Evolutionary conservation across 768 basidiomycete species (phyloP).

Genomic region (Roridomyces roridus): DNA sequence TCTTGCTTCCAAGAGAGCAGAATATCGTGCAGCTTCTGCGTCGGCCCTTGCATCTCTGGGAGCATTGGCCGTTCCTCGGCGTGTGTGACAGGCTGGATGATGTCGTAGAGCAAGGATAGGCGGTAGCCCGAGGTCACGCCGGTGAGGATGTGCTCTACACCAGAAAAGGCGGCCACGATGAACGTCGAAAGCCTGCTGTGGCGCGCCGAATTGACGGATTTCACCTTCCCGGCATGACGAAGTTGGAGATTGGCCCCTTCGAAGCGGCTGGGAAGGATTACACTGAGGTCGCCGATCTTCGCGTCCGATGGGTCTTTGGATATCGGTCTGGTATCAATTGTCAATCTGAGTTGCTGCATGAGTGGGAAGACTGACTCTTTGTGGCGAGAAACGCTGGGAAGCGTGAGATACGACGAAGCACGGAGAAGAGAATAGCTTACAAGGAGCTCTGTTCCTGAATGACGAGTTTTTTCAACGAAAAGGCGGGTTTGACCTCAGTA

Average conservation of each 20-base stretch:
- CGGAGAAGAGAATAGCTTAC: neutral
- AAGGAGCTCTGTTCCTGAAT: conserved; percentile 7
- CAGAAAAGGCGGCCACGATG: conserved; percentile 22
- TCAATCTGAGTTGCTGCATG: neutral
- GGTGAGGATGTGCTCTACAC: conserved; percentile 16
- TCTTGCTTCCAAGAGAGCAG: conserved; percentile 25
- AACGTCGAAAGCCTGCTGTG: conserved; percentile 15
- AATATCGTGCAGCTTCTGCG: conserved; percentile 14
- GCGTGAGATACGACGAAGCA: neutral
- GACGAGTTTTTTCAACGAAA: conserved; percentile 12
- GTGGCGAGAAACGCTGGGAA: neutral
- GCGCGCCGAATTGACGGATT: conserved; percentile 12
- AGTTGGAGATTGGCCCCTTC: conserved; percentile 20
- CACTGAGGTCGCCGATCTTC: conserved; percentile 20
- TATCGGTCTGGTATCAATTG: conserved; percentile 5
- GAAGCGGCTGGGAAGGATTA: conserved; percentile 20
- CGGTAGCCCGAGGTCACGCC: conserved; percentile 17
- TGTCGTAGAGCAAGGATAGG: conserved; percentile 19
- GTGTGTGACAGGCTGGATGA: conserved; percentile 15
- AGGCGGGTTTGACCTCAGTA: neutral
- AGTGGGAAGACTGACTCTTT: conserved; percentile 9
- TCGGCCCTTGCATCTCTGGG: conserved; percentile 22
- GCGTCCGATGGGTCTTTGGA: conserved; percentile 12
- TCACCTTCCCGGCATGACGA: conserved; percentile 10
- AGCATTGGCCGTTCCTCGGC: conserved; percentile 7